Percentiles rank a stretch among this genome's conserved stretches.
phyloP scores from a whole-genome alignment of 345 rosid species.

The Eucalyptus grandis region DNA sequence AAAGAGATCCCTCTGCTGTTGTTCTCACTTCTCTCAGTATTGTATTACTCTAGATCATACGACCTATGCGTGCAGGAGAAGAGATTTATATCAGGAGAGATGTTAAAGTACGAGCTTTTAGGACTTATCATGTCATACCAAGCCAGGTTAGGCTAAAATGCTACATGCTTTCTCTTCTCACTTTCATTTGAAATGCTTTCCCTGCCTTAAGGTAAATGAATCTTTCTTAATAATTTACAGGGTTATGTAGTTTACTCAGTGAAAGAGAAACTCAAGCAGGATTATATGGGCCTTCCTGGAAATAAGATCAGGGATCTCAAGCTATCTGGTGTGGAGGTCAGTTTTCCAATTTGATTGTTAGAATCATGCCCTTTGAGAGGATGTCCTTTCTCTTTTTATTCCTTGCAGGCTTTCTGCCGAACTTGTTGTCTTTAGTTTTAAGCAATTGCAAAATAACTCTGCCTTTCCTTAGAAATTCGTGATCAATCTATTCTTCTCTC shows the following conservation, averaged over 20 bases:
- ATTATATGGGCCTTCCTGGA: conserved; percentile 63
- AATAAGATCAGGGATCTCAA: conserved; percentile 72
- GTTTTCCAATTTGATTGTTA: not conserved
- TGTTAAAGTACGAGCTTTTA: conserved; percentile 88
- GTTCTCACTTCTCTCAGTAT: not conserved
- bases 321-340: conserved; percentile 75
- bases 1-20: not conserved
- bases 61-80: conserved; percentile 49
- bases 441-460: not conserved
- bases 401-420: not conserved
- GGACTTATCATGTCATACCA: conserved; percentile 75
- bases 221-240: conserved; percentile 10
- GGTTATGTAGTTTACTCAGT: conserved; percentile 79
- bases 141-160: conserved; percentile 49
- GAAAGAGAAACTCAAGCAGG: conserved; percentile 67
- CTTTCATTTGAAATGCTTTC: not conserved
- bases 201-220: not conserved
- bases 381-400: not conserved
- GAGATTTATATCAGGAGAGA: conserved; percentile 67
- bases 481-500: not conserved
- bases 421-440: not conserved
- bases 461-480: not conserved
- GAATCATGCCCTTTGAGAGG: not conserved
- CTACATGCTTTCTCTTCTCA: not conserved
- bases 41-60: not conserved